These are phyloP conservation scores for Spergularia azorica DNA, from an alignment of 179 eudicot genomes.

Conservation along the genomic window DNA sequence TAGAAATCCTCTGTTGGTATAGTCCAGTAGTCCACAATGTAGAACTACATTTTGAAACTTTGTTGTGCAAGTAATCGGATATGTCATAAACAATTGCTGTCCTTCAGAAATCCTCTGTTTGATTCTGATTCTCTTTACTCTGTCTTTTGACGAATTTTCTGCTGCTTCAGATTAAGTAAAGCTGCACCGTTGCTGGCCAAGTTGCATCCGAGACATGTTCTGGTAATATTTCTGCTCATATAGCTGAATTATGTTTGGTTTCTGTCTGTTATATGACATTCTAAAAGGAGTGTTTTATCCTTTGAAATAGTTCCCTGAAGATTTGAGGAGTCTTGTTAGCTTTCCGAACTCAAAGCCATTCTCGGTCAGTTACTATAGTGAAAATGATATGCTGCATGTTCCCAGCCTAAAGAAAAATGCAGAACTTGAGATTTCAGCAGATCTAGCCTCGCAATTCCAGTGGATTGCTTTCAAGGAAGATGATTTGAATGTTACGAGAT, in stretches of 20 bases:
- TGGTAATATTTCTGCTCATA: conserved; percentile 46
- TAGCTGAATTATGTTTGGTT: not conserved
- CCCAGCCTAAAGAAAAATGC: conserved; percentile 44
- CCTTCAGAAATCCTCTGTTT: not conserved
- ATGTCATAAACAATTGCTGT: too few relatives aligned
- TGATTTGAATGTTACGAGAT: conserved; percentile 44
- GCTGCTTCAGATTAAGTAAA: conserved; percentile 50
- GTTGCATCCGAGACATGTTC: conserved; percentile 58
- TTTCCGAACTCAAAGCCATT: conserved; percentile 33
- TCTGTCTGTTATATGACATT: not conserved
- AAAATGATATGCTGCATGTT: conserved; percentile 41
- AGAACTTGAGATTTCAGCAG: conserved; percentile 55
- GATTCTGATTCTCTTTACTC: not conserved
- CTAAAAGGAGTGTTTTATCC: conserved; percentile 1
- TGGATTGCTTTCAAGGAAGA: conserved; percentile 43
- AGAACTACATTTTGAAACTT: too few relatives aligned
- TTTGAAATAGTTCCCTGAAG: conserved; percentile 62
- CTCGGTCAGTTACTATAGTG: conserved; percentile 43
- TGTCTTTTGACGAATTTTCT: conserved; percentile 9
- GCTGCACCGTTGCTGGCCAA: conserved; percentile 55
- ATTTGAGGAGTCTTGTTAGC: conserved; percentile 31
- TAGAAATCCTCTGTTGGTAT: too few relatives aligned
- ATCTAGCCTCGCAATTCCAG: conserved; percentile 52
- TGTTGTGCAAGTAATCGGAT: too few relatives aligned
- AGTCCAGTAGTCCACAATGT: too few relatives aligned